Evolutionary conservation across 345 rosid species (phyloP).

Genomic region (Ricinus communis): DNA sequence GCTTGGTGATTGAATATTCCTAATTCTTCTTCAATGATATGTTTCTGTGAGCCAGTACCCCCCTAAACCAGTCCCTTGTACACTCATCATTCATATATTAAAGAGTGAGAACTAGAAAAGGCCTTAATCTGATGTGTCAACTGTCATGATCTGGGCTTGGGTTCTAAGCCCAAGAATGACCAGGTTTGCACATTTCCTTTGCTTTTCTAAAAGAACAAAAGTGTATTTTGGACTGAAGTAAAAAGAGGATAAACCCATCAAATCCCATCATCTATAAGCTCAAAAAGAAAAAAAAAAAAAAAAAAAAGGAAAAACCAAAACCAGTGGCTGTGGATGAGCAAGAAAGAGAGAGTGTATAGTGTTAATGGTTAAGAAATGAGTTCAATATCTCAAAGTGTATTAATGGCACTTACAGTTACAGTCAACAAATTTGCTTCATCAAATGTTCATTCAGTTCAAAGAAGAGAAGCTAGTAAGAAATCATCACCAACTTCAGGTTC

Average conservation of each 20-base stretch:
- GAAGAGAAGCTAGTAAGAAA: conserved; percentile 30
- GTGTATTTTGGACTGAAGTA: conserved; percentile 10
- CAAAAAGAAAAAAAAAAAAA: not conserved
- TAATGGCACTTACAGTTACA: conserved; percentile 91
- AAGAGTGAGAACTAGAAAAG: no score
- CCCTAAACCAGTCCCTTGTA: no score
- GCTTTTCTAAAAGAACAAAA: not conserved
- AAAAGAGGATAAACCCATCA: conserved; percentile 5
- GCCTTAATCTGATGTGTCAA: no score
- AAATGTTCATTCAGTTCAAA: conserved; percentile 66
- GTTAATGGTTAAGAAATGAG: conserved; percentile 25
- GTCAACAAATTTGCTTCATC: conserved; percentile 83
- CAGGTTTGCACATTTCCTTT: not conserved
- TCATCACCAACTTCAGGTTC: conserved; percentile 8
- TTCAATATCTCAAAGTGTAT: conserved; percentile 68
- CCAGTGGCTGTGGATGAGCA: conserved; percentile 10
- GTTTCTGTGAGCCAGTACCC: no score
- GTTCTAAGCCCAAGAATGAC: not conserved
- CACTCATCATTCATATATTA: no score
- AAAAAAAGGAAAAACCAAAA: not conserved
- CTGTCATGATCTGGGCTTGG: no score
- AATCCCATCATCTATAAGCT: not conserved
- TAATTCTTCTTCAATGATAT: no score
- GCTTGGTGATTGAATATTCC: no score
- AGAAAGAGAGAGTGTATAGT: conserved; percentile 13